phyloP scores from a whole-genome alignment of 2,329 filamentous ascomycete species.

The Bipolaris cookei region DNA sequence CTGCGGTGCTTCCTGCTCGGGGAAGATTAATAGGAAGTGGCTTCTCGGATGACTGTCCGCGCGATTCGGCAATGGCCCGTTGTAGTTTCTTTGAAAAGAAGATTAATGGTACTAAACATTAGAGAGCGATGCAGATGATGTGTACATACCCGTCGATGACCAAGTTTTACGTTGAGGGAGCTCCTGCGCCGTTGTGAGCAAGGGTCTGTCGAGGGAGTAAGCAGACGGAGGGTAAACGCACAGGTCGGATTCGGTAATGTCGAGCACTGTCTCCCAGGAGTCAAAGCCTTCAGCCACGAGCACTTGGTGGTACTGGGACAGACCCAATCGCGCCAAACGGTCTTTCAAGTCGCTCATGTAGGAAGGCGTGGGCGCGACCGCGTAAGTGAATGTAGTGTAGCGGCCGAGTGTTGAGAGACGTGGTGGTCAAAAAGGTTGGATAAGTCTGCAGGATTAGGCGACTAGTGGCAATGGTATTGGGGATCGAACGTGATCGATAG shows the following conservation, averaged over 20 bases:
- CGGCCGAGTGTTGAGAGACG: slow-evolving; percentile 5
- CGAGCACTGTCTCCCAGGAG: slow-evolving; percentile 80
- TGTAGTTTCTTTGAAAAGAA: slow-evolving; percentile 72
- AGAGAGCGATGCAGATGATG: neutral
- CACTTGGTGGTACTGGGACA: slow-evolving; percentile 75
- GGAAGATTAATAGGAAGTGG: slow-evolving; percentile 49
- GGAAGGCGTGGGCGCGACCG: slow-evolving; percentile 20
- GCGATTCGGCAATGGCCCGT: slow-evolving; percentile 76
- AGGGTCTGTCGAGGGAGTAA: neutral
- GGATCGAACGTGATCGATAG: slow-evolving; percentile 11
- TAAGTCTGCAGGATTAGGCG: slow-evolving; percentile 54
- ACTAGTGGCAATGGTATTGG: slow-evolving; percentile 26
- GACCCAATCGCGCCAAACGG: slow-evolving; percentile 75
- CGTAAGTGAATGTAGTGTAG: slow-evolving; percentile 15
- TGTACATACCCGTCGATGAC: slow-evolving; percentile 74
- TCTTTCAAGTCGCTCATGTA: slow-evolving; percentile 70
- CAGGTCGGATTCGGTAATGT: slow-evolving; percentile 85
- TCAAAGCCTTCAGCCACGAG: slow-evolving; percentile 84
- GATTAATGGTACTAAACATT: slow-evolving; percentile 8
- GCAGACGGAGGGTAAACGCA: slow-evolving; percentile 52
- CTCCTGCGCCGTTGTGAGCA: slow-evolving; percentile 59
- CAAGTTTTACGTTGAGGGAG: slow-evolving; percentile 76
- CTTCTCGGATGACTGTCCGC: slow-evolving; percentile 58
- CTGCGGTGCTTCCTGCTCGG: slow-evolving; percentile 61
- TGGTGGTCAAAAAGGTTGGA: slow-evolving; percentile 43